Evolutionary conservation across 176 grass and related monocot genomes (phyloP).

Genomic region (Elaeis guineensis): DNA sequence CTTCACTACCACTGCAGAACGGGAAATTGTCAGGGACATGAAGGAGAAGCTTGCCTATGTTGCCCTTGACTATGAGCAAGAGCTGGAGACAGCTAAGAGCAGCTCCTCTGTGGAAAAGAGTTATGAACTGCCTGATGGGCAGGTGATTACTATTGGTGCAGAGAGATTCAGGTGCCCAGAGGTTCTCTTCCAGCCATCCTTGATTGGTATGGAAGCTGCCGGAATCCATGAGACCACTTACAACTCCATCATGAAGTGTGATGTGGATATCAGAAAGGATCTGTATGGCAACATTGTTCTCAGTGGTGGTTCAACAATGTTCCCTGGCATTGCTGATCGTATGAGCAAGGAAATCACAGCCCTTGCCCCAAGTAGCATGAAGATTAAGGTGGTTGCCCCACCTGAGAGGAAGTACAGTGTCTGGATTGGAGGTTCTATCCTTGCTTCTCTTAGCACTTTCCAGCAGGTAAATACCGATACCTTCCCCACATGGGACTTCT

Average conservation of each 20-base stretch:
- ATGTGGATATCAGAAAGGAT: constrained; percentile 43
- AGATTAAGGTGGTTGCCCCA: constrained; percentile 37
- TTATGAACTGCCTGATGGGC: constrained; percentile 39
- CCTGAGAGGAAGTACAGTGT: constrained; percentile 45
- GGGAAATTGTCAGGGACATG: constrained; percentile 41
- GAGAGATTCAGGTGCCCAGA: constrained; percentile 41
- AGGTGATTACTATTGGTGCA: constrained; percentile 40
- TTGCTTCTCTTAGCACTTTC: constrained; percentile 38
- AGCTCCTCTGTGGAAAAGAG: constrained; percentile 43
- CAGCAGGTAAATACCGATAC: constrained; percentile 24
- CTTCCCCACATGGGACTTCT: too few relatives aligned
- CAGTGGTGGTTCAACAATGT: constrained; percentile 42
- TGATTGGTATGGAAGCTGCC: constrained; percentile 41
- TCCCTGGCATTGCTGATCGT: constrained; percentile 34
- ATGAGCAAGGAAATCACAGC: constrained; percentile 47
- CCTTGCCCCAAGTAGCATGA: constrained; percentile 36
- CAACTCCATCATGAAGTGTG: constrained; percentile 44
- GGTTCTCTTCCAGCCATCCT: constrained; percentile 41
- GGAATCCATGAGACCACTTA: constrained; percentile 49
- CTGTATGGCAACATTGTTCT: constrained; percentile 43
- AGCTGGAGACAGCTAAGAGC: constrained; percentile 31
- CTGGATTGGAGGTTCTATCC: constrained; percentile 43
- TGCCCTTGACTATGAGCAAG: constrained; percentile 33
- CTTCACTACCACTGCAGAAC: constrained; percentile 38
- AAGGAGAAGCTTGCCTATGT: constrained; percentile 41